Evolutionary conservation across 495 filamentous ascomycete genomes (phyloP), one percentile per base, ranked within the genome.

Genomic region (Trichoderma virens): DNA sequence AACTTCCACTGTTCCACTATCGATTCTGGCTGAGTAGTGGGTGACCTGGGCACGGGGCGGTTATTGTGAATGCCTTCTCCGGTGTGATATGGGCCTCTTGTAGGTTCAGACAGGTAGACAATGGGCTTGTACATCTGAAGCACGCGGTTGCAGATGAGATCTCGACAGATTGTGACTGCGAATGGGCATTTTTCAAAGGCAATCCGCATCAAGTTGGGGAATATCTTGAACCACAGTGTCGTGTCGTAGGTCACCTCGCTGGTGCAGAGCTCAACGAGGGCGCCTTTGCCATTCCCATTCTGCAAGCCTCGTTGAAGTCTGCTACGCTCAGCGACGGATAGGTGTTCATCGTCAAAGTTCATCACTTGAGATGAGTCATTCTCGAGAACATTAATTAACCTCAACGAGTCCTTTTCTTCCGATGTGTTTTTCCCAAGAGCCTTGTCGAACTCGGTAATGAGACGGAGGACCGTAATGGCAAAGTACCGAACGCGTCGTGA

Each of bases 1-100:
- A 98, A 78, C 74, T 96, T 98, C 93, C 93, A 99, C 74, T 99
- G 94, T 71, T 98, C 94, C 65, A 98, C 85, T 63, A 98, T 78
- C 43, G 95, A 86, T 61, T 96, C 92, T 2, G 92, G 89, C 9
- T 92, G 87, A 30, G 90, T 88, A 4, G 88, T 89, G 34, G 87
- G 88, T 51, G 70, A 85, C 60, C 82, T 78, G 31, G 74, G 78
- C n/a, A 56, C n/a, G 23, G 51, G 51, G 79, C 71, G 25, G 82
- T 72, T 16, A 79, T 75, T 43, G 74, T 77, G 63, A 75, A 78
- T 60, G 67, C 80, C 47, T 69, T 74, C 31, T 79, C 79, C 75
- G 9, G 74, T 76, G 35, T 85, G 80, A 71, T 86, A 85, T 14
- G 82, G 81, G 14, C 81, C 81, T 47, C 89, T 82, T 3, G 85